A percentile compares a stretch with the other conserved stretches of the same genome.
Evolutionary conservation across 2,329 filamentous ascomycete genomes (phyloP).

Genomic region (Stagonosporopsis vannaccii): DNA sequence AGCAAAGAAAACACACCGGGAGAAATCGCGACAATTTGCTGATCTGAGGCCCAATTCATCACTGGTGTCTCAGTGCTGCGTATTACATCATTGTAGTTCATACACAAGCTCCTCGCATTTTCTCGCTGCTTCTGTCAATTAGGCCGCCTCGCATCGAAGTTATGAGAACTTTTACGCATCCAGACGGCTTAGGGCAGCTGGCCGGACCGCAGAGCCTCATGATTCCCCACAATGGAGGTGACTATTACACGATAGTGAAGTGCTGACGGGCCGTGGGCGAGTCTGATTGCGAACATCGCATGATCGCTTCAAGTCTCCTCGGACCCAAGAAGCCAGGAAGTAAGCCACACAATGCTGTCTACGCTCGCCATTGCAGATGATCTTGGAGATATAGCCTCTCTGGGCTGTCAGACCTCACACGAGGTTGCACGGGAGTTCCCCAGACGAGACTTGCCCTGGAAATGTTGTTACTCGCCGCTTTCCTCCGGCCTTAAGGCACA

Average conservation of each 20-base stretch:
- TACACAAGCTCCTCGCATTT: neutral
- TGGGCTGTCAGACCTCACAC: neutral
- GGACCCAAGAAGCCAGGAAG: neutral
- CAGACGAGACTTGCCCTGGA: constrained; percentile 5
- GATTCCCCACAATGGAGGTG: constrained; percentile 13
- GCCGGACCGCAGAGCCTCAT: constrained; percentile 19
- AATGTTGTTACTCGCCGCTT: constrained; percentile 10
- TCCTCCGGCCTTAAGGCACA: constrained; percentile 11
- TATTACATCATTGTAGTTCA: neutral
- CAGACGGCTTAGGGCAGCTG: constrained; percentile 8
- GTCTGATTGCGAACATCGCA: constrained; percentile 8
- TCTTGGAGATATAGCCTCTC: neutral
- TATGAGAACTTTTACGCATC: constrained; percentile 3
- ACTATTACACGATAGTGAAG: constrained; percentile 19
- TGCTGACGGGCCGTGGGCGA: constrained; percentile 7
- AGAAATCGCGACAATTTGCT: constrained; percentile 6
- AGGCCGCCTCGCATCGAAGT: neutral
- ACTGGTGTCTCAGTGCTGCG: neutral
- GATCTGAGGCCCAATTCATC: neutral
- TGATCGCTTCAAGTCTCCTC: constrained; percentile 1
- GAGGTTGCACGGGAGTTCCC: neutral
- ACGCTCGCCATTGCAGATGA: neutral
- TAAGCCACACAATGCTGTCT: neutral
- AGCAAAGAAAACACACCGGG: neutral
- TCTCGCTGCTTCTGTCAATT: neutral